These are phyloP conservation scores for Hanseniaspora occidentalis DNA, from an alignment of 805 yeast species.

Conservation along the genomic window DNA sequence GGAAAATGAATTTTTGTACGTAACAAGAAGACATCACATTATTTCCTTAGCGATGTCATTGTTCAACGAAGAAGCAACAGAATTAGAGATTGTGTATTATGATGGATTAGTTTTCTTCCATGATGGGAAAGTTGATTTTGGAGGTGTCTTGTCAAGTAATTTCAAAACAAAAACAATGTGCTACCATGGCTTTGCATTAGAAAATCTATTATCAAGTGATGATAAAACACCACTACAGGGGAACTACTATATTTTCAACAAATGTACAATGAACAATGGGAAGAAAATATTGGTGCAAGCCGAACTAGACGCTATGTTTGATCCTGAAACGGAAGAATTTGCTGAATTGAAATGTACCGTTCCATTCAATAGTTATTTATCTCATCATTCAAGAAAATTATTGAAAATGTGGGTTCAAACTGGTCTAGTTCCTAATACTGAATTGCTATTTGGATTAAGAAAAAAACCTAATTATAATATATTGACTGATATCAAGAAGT, in stretches of 20 bases:
- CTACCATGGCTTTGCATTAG: slow-evolving; percentile 23
- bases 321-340: slow-evolving; percentile 10
- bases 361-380: too few species aligned
- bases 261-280: slow-evolving; percentile 12
- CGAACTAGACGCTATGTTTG: slow-evolving; percentile 21
- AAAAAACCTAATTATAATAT: too few species aligned
- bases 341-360: slow-evolving; percentile 22
- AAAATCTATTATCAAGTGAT: slow-evolving; percentile 13
- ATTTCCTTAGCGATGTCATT: background rate
- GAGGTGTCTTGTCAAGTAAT: slow-evolving; percentile 10
- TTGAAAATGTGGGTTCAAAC: too few species aligned
- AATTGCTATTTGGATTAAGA: too few species aligned
- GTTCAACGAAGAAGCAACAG: too few species aligned
- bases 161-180: slow-evolving; percentile 11
- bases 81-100: background rate
- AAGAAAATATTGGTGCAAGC: slow-evolving; percentile 19
- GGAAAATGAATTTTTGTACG: background rate
- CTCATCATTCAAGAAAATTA: too few species aligned
- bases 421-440: too few species aligned
- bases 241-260: too few species aligned
- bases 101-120: background rate
- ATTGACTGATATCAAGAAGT: too few species aligned
- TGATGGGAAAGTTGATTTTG: background rate
- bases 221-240: too few species aligned
- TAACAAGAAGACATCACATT: background rate